Percentiles rank a stretch among this genome's conserved stretches.
Conservation (phyloP, 352 stramenopile genomes). For the Globisporangium perplexum region DNA sequence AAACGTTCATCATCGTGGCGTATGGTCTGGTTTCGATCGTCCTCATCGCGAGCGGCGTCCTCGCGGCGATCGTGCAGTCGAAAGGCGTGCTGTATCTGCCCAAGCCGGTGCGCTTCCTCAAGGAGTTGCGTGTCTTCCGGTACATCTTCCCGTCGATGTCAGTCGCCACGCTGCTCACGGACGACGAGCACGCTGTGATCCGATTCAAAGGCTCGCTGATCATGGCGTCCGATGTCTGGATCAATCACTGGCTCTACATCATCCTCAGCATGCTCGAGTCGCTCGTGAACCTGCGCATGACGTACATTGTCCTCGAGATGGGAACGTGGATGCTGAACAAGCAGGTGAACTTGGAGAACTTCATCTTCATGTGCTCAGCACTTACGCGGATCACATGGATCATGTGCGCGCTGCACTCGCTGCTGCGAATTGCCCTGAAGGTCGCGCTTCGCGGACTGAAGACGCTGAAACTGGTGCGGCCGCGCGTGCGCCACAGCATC, state of each 20-base stretch:
- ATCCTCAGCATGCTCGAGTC: slow-evolving; percentile 45
- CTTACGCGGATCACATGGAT: slow-evolving; percentile 54
- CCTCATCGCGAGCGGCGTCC: slow-evolving; percentile 33
- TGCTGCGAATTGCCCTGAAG: slow-evolving; percentile 24
- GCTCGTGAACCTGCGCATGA: slow-evolving; percentile 34
- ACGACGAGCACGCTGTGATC: slow-evolving; percentile 21
- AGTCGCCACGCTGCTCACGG: not conserved
- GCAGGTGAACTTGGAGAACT: slow-evolving; percentile 39
- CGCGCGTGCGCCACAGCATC: slow-evolving; percentile 20
- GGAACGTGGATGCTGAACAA: slow-evolving; percentile 56
- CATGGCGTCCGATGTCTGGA: slow-evolving; percentile 56
- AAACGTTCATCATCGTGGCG: no score
- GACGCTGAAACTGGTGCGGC: slow-evolving; percentile 24
- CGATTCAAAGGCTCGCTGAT: slow-evolving; percentile 44
- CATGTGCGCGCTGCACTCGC: slow-evolving; percentile 44
- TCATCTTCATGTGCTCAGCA: slow-evolving; percentile 45
- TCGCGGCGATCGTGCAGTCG: slow-evolving; percentile 27
- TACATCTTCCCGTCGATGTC: not conserved
- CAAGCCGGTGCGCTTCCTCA: not conserved
- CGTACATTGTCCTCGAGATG: slow-evolving; percentile 37
- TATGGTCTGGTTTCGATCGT: slow-evolving; percentile 44
- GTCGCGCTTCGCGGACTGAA: slow-evolving; percentile 23
- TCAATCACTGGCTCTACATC: slow-evolving; percentile 73
- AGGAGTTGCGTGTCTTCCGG: not conserved
- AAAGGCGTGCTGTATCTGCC: not conserved